These are phyloP conservation scores for Metschnikowia lachancei DNA, from an alignment of 805 yeast species.

Conservation along the genomic window DNA sequence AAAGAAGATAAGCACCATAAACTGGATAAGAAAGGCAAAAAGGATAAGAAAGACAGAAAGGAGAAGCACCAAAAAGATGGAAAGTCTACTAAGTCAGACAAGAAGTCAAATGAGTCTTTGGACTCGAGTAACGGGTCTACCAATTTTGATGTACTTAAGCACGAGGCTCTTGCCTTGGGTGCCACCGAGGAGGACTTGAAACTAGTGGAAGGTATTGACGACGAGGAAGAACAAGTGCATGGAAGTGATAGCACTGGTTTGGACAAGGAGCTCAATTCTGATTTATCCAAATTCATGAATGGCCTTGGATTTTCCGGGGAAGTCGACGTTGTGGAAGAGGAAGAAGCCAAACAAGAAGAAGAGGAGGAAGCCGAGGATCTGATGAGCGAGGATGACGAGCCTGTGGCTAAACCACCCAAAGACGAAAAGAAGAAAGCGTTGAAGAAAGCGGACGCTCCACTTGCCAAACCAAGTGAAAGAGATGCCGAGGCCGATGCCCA, in stretches of 20 bases:
- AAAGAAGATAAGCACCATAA: background rate
- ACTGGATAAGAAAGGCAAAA: background rate
- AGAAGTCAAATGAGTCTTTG: slow-evolving; percentile 5
- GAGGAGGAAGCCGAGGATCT: slow-evolving; percentile 33
- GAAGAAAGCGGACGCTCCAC: slow-evolving; percentile 12
- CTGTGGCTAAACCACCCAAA: slow-evolving; percentile 23
- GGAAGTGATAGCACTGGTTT: slow-evolving; percentile 38
- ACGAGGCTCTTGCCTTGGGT: slow-evolving; percentile 77
- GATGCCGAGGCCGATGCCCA: slow-evolving; percentile 17
- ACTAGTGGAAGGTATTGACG: slow-evolving; percentile 56
- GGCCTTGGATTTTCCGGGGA: slow-evolving; percentile 57
- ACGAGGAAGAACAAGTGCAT: slow-evolving; percentile 48
- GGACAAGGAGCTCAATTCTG: slow-evolving; percentile 48
- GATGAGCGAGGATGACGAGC: slow-evolving; percentile 27
- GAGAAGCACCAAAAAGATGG: slow-evolving; percentile 10
- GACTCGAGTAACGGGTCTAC: slow-evolving; percentile 6
- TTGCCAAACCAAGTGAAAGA: slow-evolving; percentile 11
- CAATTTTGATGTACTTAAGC: slow-evolving; percentile 45
- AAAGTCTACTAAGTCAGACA: slow-evolving; percentile 10
- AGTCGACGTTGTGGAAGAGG: slow-evolving; percentile 20
- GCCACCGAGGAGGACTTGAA: slow-evolving; percentile 82
- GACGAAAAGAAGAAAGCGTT: slow-evolving; percentile 22
- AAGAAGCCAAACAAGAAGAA: slow-evolving; percentile 30
- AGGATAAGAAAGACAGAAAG: background rate
- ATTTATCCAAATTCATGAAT: slow-evolving; percentile 60